These are phyloP conservation scores for Aspergillus persii DNA, from an alignment of 2,329 filamentous ascomycete species.

Conservation along the genomic window DNA sequence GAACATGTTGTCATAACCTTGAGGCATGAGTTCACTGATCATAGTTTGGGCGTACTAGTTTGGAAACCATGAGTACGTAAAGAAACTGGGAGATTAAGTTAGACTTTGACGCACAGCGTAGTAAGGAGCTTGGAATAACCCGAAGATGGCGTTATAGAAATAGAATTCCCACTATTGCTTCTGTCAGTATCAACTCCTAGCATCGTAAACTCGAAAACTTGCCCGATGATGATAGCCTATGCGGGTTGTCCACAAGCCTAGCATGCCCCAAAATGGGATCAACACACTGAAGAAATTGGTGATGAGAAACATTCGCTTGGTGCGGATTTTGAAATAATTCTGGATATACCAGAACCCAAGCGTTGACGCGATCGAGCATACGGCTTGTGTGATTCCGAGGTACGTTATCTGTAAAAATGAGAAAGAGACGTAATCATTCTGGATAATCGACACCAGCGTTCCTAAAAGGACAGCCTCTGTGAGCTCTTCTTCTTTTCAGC, in stretches of 20 bases:
- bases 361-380: slow-evolving; percentile 38
- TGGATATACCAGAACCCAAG: slow-evolving; percentile 46
- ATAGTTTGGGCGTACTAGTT: slow-evolving; percentile 43
- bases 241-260: slow-evolving; percentile 39
- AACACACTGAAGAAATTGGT: slow-evolving; percentile 43
- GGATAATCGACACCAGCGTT: slow-evolving; percentile 40
- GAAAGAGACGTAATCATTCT: slow-evolving; percentile 41
- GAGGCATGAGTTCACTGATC: slow-evolving; percentile 45
- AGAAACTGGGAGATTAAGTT: background rate
- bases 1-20: slow-evolving; percentile 46
- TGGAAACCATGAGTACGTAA: background rate
- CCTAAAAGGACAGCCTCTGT: slow-evolving; percentile 13
- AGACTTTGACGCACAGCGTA: slow-evolving; percentile 32
- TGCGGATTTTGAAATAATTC: slow-evolving; percentile 40
- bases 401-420: slow-evolving; percentile 44
- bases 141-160: slow-evolving; percentile 45
- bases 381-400: slow-evolving; percentile 40
- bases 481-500: background rate
- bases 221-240: slow-evolving; percentile 42
- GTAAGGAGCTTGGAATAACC: slow-evolving; percentile 44
- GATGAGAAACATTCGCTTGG: slow-evolving; percentile 44
- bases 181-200: background rate
- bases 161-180: slow-evolving; percentile 40
- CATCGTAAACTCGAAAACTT: slow-evolving; percentile 1
- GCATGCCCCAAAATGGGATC: slow-evolving; percentile 44